Evolutionary conservation across 2,329 filamentous ascomycete species (phyloP).

Genomic region (Aspergillus pseudotamarii): DNA sequence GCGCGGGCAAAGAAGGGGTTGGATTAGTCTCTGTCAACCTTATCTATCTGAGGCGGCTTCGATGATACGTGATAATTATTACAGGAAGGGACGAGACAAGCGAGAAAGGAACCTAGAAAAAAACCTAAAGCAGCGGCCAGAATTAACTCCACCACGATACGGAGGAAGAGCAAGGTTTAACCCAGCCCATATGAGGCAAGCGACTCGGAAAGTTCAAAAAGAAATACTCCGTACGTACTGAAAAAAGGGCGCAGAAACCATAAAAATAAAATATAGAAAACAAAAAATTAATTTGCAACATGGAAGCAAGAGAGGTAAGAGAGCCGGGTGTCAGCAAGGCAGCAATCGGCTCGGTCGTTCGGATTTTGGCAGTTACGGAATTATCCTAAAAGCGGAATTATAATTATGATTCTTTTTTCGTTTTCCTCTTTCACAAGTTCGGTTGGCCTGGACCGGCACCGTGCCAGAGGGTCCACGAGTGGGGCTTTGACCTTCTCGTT

Average conservation of each 20-base stretch:
- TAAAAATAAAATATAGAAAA: background rate
- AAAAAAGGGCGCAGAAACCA: background rate
- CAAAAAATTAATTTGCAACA: background rate
- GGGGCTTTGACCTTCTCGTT: constrained; percentile 3
- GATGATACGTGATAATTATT: background rate
- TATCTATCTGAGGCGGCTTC: background rate
- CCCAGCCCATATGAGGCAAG: background rate
- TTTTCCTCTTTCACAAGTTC: background rate
- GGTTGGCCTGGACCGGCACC: background rate
- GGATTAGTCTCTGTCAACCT: background rate
- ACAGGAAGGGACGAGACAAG: background rate
- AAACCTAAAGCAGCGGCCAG: background rate
- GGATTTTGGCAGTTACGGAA: constrained; percentile 17
- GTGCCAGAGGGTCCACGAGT: background rate
- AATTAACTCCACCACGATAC: constrained; percentile 14
- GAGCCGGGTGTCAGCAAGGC: background rate
- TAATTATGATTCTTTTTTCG: too few species aligned
- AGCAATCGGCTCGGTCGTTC: constrained; percentile 25
- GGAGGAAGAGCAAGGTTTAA: constrained; percentile 6
- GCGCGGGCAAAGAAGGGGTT: background rate
- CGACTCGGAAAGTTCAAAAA: constrained; percentile 1
- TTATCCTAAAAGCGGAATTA: background rate
- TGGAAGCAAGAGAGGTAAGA: too few species aligned
- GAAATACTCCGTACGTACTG: background rate
- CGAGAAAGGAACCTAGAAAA: background rate